Conservation (phyloP, 164 flowering plant genomes). For the Annona cherimola region DNA sequence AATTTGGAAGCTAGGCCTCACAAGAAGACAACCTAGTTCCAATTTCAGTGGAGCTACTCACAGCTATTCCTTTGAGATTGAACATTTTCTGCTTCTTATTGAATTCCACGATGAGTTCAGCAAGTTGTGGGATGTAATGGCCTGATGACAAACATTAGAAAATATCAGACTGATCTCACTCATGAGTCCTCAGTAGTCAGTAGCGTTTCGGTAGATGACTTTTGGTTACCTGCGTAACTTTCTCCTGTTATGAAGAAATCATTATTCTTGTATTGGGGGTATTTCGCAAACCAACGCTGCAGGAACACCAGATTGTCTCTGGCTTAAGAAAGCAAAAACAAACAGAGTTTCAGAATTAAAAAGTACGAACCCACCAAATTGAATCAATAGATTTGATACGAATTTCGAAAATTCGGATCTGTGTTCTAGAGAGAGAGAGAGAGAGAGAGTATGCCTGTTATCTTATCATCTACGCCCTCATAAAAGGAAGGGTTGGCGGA, state of each 20-base stretch:
- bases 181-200: neutral
- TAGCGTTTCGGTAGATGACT: neutral
- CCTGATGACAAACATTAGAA: slow-evolving; percentile 36
- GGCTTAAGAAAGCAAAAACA: slow-evolving; percentile 36
- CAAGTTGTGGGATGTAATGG: slow-evolving; percentile 87
- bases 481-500: slow-evolving; percentile 49
- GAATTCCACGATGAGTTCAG: slow-evolving; percentile 61
- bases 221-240: slow-evolving; percentile 69
- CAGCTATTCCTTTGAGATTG: slow-evolving; percentile 95
- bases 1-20: neutral
- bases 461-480: slow-evolving; percentile 49
- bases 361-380: neutral
- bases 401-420: neutral
- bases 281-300: slow-evolving; percentile 62
- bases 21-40: neutral
- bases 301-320: slow-evolving; percentile 69
- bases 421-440: neutral
- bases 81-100: slow-evolving; percentile 58
- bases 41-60: slow-evolving; percentile 31
- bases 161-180: neutral
- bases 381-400: neutral
- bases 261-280: slow-evolving; percentile 57
- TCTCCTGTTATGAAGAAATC: slow-evolving; percentile 75
- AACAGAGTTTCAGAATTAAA: slow-evolving; percentile 15
- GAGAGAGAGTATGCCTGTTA: neutral